phyloP scores from a whole-genome alignment of 148 eudicot genomes.

The Rhododendron williamsianum region DNA sequence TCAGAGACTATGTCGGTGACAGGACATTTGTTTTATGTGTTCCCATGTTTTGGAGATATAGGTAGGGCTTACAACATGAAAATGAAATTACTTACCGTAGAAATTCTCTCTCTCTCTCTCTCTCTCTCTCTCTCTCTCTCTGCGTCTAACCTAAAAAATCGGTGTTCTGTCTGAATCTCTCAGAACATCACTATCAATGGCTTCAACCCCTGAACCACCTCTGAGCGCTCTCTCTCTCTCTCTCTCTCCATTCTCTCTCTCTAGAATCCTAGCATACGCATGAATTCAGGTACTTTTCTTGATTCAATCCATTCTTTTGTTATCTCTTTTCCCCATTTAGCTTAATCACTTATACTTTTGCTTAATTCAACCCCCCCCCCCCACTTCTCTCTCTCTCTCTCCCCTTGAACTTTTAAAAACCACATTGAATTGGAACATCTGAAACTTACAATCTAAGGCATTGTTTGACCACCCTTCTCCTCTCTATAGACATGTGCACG shows the following conservation, averaged over 20 bases:
- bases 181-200: not conserved
- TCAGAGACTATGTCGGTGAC: not conserved
- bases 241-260: not conserved
- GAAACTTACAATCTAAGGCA: not conserved
- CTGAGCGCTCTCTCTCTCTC: not conserved
- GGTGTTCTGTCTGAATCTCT: not conserved
- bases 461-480: not conserved
- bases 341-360: not conserved
- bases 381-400: not conserved
- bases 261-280: not conserved
- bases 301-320: not conserved
- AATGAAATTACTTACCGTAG: not conserved
- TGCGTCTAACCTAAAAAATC: not conserved
- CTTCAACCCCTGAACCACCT: not conserved
- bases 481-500: not conserved
- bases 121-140: not conserved
- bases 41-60: not conserved
- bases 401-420: not conserved
- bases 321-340: not conserved
- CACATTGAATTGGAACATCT: slow-evolving; percentile 1
- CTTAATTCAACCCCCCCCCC: not conserved
- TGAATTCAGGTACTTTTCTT: not conserved
- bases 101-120: not conserved
- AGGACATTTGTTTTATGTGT: not conserved
- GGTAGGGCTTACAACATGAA: not conserved